Evolutionary conservation across 805 yeast species (phyloP), one percentile per base, ranked within the genome.

Genomic region (Saccharomycopsis capsularis): DNA sequence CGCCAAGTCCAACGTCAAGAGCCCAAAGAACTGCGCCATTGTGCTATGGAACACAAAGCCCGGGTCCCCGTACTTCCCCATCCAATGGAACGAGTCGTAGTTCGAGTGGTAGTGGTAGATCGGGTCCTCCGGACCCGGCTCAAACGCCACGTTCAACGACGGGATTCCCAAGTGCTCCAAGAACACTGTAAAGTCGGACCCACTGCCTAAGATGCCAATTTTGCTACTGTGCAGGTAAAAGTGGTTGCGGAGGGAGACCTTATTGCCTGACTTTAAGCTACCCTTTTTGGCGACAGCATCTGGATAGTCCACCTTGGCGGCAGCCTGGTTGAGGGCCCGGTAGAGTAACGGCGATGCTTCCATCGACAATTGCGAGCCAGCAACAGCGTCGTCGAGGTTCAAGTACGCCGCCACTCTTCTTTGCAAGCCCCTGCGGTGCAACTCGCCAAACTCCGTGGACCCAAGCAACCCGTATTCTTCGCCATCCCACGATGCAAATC

Each of bases 401-500:
- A 85, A 59, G 60, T 85, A 85, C 0, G 85, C 86, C 36, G 83
- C 71, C 1, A 76, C 81, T 38, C 73, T 70, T 37, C 67, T 69
- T 41, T 70, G 66, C 34, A 85, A 62, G 27, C 59, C 58, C 22
- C 67, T 59, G 2, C 71, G 72, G 48, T 76, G 68, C 47, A 77
- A 78, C 60, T 85, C 91, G 4, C 82, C 88, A 67, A 73, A 84
- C 58, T 86, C 93, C 0, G 93, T 81, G 0, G 89, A 79, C 1
- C 95, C 95, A 27, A 86, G 55, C 48, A 79, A 66, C 0, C 85
- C 91, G 54, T 75, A 76, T 59, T 81, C 87, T 55, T 81, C 89
- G 32, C 86, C 95, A 63, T 87, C 95, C 89, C 89, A 87, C 25
- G 85, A 78, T 0, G 82, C 82, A 40, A 87, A 68, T 47, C 77